Base-by-base conservation (phyloP, 129 eudicot genomes). In the Centaurea solstitialis region DNA sequence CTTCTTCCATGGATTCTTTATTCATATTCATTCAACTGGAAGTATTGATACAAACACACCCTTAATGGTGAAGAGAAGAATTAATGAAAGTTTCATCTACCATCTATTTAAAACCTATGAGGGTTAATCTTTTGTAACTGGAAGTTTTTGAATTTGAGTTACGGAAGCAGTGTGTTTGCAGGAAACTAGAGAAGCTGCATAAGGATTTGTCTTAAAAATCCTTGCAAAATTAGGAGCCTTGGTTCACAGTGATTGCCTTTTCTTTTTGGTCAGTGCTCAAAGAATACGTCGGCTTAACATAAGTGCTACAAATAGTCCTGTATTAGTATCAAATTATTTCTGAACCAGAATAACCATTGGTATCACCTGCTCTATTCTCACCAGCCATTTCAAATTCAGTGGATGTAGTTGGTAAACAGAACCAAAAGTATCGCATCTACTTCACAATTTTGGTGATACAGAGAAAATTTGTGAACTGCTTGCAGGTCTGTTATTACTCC, bases 391-490 rank as follows among this genome's bases (percentile, higher is more conserved):
- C 87, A 77, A 70, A 37, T 40, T 72, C 79, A 43, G 85, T 74
- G 74, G 68, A 12, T 68, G 41, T 77, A 43, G 72, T 21, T 30
- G 69, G 76, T 66, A 72, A 23, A 57, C 79, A 77, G 68, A 79
- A 20, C 78, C 80, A 37, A 4, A 76, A 50, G 81, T 74, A 70
- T 12, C 83, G 64, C 76, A 81, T 66, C 50, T 10, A 61, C n/a
- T 73, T 70, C 73, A 84, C 90, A 23, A 85, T 81, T 18, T 91
- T 81, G 77, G 96, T 88, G 97, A 91, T 65, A 91, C 89, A 93
- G 97, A 89, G 73, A 91, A 89, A 84, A 91, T 50, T 15, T 50
- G 21, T 50, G 87, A 73, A 91, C 90, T 41, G 87, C 93, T 40
- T 91, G 87, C 82, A 72, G 87, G 85, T 53, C 89, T 90, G 23